Base-by-base conservation (phyloP, 1,139 yeast species). In the Magnusiomyces fungicola region DNA sequence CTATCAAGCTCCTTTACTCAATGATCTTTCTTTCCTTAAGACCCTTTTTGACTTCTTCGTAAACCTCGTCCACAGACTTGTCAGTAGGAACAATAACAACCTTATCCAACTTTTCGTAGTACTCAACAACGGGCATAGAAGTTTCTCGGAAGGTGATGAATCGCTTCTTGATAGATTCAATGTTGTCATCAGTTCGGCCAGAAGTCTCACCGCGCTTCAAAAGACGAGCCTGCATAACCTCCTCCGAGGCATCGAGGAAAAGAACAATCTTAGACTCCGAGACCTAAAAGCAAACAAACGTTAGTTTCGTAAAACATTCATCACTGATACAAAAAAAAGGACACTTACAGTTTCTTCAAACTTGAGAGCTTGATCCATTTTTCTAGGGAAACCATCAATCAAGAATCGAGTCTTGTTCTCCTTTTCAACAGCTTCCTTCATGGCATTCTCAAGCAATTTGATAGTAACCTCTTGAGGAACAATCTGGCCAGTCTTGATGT, bases 401-500 rank as follows among this genome's bases (percentile, higher is more conserved):
- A 92, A 71, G 66, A 90, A 92, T 56, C 74, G 73, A 22, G 69
- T 69, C 51, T 74, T 74, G 50, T 74, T 74, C 1, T 94, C 95
- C 12, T 29, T 29, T 18, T 25, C 33, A 44, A 65, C 58, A 48
- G 75, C 71, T 37, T 77, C 82, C 46, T 70, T 63, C 68, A 92
- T 89, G 14, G 97, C 96, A 56, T 84, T 82, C 60, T 83, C 80
- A 61, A 92, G 74, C 54, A 92, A 71, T 0, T 89, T 92, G 59
- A 92, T 75, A 1, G 98, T 92, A 48, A 92, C 84, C 65, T 90
- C 97, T 69, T 90, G 97, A 9, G 98, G 98, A 16, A 92, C 98
- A 63, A 92, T 92, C 47, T 75, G 69, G n/a, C 98, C 98, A 54
- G 89, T 95, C 58, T 78, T 83, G 63, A 92, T 90, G 66, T 81